phyloP scores from a whole-genome alignment of 2,329 filamentous ascomycete species.

The Hawksworthiomyces lignivorus region DNA sequence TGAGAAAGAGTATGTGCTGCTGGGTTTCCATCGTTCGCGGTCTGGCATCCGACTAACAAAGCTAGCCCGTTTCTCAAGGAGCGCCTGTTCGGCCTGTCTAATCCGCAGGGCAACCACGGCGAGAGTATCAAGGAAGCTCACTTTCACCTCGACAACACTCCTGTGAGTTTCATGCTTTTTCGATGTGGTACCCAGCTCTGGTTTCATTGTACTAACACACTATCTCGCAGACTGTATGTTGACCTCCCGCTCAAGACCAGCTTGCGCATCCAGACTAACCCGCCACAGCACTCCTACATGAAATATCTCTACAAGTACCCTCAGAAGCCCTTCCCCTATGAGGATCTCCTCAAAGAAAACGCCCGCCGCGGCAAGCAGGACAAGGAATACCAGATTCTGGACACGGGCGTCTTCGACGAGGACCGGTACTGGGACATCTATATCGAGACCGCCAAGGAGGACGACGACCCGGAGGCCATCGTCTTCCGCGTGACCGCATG shows the following conservation, averaged over 20 bases:
- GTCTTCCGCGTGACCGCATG: slow-evolving; percentile 93
- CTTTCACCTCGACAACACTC: slow-evolving; percentile 93
- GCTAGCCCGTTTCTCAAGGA: slow-evolving; percentile 85
- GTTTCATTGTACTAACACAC: slow-evolving; percentile 16
- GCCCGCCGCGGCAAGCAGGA: slow-evolving; percentile 67
- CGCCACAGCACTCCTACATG: slow-evolving; percentile 97
- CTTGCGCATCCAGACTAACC: too few species aligned
- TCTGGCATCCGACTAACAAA: slow-evolving; percentile 28
- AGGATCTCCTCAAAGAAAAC: slow-evolving; percentile 80
- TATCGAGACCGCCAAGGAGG: slow-evolving; percentile 92
- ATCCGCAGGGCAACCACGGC: slow-evolving; percentile 94
- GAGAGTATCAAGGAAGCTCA: slow-evolving; percentile 96
- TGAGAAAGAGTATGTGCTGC: slow-evolving; percentile 70
- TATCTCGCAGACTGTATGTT: slow-evolving; percentile 35
- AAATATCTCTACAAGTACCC: slow-evolving; percentile 98
- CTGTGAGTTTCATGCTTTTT: slow-evolving; percentile 35
- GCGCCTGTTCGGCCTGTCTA: slow-evolving; percentile 87
- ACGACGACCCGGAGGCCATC: slow-evolving; percentile 83
- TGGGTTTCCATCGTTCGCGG: neutral
- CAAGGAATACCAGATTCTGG: slow-evolving; percentile 83
- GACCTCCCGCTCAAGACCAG: neutral
- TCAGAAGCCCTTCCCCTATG: slow-evolving; percentile 83
- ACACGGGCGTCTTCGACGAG: slow-evolving; percentile 82
- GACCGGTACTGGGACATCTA: slow-evolving; percentile 94
- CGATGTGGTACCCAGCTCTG: too few species aligned